Percentiles rank a stretch among this genome's conserved stretches.
These are phyloP conservation scores for Aspergillus haitiensis DNA, from an alignment of 495 filamentous ascomycete species.

Conservation along the genomic window DNA sequence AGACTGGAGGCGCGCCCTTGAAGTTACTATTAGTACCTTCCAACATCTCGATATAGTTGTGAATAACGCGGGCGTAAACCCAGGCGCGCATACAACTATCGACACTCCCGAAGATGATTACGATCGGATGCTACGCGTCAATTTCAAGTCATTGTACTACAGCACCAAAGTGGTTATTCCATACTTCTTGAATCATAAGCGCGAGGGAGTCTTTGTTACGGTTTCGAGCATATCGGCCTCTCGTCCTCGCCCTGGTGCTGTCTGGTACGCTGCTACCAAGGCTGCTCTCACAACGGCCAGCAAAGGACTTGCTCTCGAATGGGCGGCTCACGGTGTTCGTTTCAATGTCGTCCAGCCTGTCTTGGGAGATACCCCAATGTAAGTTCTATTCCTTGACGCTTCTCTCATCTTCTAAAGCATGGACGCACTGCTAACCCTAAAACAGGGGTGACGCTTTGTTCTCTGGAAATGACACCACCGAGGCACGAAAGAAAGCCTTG, in stretches of 20 bases:
- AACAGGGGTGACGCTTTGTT: background rate
- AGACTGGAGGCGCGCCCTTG: background rate
- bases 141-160: background rate
- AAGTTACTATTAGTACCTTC: background rate
- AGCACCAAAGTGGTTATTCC: background rate
- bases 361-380: background rate
- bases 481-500: background rate
- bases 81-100: background rate
- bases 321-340: background rate
- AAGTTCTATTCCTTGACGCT: background rate
- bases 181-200: background rate
- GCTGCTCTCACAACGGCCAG: background rate
- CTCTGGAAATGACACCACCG: background rate
- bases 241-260: background rate
- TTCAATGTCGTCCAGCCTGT: background rate
- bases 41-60: background rate
- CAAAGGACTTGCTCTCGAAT: background rate
- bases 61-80: background rate
- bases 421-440: background rate
- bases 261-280: background rate
- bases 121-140: background rate
- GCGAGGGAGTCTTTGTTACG: background rate
- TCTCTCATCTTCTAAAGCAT: background rate
- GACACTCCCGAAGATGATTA: background rate
- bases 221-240: background rate